Percentiles rank a stretch among this genome's conserved stretches.
Evolutionary conservation across 306 rosid genomes (phyloP).

Genomic region (Citrullus amarus): DNA sequence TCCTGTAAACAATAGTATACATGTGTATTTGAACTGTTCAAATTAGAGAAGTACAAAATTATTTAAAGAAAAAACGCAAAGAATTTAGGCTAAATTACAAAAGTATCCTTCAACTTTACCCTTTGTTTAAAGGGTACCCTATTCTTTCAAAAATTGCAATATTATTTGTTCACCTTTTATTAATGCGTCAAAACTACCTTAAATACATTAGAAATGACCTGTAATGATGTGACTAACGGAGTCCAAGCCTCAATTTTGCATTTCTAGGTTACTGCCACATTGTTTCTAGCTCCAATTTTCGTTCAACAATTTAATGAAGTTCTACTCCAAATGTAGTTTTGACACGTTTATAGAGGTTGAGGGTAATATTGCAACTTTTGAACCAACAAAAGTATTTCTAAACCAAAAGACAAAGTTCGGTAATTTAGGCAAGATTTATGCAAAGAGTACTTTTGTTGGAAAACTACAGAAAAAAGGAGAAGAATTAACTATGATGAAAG

Average conservation of each 20-base stretch:
- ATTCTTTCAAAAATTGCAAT: no score
- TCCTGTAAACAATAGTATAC: background rate
- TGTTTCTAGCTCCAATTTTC: no score
- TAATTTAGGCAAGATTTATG: background rate
- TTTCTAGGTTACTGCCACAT: background rate
- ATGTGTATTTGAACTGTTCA: background rate
- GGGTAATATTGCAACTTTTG: background rate
- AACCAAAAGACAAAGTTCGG: background rate
- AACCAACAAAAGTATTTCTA: no score
- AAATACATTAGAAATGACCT: no score
- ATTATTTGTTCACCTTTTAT: no score
- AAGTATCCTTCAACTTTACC: background rate
- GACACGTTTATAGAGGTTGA: background rate
- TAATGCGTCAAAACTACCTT: no score
- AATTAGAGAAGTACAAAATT: background rate
- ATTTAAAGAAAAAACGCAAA: background rate
- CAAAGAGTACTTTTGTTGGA: background rate
- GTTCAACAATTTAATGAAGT: no score
- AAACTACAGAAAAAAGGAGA: background rate
- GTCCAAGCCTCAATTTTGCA: no score
- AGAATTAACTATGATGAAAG: background rate
- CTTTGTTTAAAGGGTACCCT: no score
- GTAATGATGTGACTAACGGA: no score
- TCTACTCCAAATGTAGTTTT: background rate
- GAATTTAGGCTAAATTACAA: background rate